Evolutionary conservation across 163 green algal genomes (phyloP), one percentile per base, ranked within the genome.

Genomic region (Volvox carteri): DNA sequence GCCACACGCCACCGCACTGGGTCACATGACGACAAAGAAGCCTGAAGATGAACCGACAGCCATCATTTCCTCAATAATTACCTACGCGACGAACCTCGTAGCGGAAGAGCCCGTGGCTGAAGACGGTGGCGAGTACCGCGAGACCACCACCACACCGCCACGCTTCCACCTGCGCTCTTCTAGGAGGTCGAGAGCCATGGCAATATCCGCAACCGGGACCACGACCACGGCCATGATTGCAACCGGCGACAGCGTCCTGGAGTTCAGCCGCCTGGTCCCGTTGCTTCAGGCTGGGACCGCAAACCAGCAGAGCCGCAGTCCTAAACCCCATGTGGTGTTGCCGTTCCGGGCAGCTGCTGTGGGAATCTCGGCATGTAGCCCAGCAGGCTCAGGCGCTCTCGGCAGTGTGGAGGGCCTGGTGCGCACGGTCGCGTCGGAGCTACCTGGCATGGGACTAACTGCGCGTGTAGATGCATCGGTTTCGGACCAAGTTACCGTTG

Each of bases 21-120:
- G n/a, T n/a, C n/a, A n/a, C n/a, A n/a, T n/a, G n/a, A n/a, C n/a
- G n/a, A n/a, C n/a, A n/a, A n/a, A n/a, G n/a, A n/a, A n/a, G n/a
- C n/a, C n/a, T n/a, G n/a, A n/a, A n/a, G n/a, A n/a, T n/a, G n/a
- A n/a, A n/a, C n/a, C n/a, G n/a, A n/a, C 93, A 16, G 25, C 77
- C 0, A 62, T 35, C 21, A 65, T 87, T 0, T 46, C 74, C 56
- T 94, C n/a, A 42, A 42, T 39, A 39, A 60, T 91, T 41, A 73
- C 70, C 12, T 87, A 84, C 67, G 46, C 54, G 23, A 80, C 46
- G 30, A 52, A 60, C 4, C 65, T 74, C 30, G 48, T 60, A n/a
- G 72, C 48, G 11, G 68, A 72, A 7, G 58, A 41, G 41, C 19
- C 42, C 39, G 41, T 54, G 70, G 70, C 12, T 8, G 70, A 56